Evolutionary conservation across 345 rosid species (phyloP), one percentile per base, ranked within the genome.

Genomic region (Gynandropsis gynandra): DNA sequence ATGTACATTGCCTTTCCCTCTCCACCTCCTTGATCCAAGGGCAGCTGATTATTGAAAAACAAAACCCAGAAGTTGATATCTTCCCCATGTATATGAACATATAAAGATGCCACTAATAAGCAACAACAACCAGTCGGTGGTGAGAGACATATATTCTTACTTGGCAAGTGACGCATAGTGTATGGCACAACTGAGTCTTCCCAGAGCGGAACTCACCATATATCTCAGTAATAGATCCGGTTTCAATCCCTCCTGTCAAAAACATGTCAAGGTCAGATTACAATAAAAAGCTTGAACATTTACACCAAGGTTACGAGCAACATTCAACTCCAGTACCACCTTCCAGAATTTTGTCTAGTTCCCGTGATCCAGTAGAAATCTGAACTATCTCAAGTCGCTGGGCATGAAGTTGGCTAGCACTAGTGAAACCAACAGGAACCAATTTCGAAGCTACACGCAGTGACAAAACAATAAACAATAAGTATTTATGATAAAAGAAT

Each of bases 1-100:
- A 87, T 92, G 72, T 92, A 92, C 98, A 92, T 80, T 9, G 96
- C 93, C 59, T 92, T 92, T 50, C 98, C 98, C 66, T 87, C 96
- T 13, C 96, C 95, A 0, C 96, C 98, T 50, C 98, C 96, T 85
- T 92, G 96, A 79, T 92, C 96, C 68, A 92, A 62, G 14, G 95
- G 98, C 72, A 87, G 95, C 97, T 83, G 80, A 70, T 59, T 71
- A 14, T 59, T 54, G 9, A 46, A 57, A 17, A 27, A 9, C 20
- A n/a, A 52, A 24, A 51, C 21, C 36, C 38, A 10, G 2, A 18
- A 9, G 42, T 58, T 3, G 45, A 56, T 45, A 58, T 16, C 36
- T 39, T 58, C 45, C 54, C 46, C 11, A 50, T 1, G 12, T 55
- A 33, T 13, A 24, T 9, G 4, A 36, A 56, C 15, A 10, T 17